Evolutionary conservation across 202 grass and related monocot species (phyloP).

Genomic region (Digitaria exilis): DNA sequence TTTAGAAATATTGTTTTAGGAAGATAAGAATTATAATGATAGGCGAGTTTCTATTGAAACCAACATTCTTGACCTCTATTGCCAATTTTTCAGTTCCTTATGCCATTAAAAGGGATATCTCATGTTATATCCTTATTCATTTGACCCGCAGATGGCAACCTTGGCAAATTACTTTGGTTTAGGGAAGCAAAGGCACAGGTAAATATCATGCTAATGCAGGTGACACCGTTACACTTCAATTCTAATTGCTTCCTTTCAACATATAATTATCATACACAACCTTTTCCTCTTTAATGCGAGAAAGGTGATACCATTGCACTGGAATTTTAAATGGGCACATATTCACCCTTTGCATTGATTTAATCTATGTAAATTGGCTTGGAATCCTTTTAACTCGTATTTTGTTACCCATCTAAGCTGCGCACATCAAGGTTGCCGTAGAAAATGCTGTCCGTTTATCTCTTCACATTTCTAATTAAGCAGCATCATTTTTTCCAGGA

Average conservation of each 20-base stretch:
- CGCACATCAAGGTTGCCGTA: not conserved
- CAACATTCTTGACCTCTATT: not conserved
- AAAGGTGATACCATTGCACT: too few species aligned
- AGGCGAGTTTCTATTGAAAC: not conserved
- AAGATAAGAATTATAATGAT: not conserved
- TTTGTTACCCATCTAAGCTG: not conserved
- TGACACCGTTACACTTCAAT: not conserved
- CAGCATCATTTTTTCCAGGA: not conserved
- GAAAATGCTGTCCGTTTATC: not conserved
- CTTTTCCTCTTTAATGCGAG: not conserved
- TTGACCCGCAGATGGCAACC: slow-evolving; percentile 79
- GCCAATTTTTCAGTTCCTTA: slow-evolving; percentile 9
- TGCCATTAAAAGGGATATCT: slow-evolving; percentile 3
- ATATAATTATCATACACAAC: not conserved
- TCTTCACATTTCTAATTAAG: not conserved
- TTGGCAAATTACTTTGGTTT: slow-evolving; percentile 91
- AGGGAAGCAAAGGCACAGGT: slow-evolving; percentile 88
- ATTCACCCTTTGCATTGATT: not conserved
- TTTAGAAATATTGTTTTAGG: not conserved
- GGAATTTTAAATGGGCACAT: not conserved
- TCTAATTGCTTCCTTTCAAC: not conserved
- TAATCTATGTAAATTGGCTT: slow-evolving; percentile 24
- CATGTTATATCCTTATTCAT: slow-evolving; percentile 28
- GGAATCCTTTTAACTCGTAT: not conserved
- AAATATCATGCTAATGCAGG: slow-evolving; percentile 11